These are phyloP conservation scores for Mortierella alpina DNA, from an alignment of 192 early-diverging fungal genomes.

Conservation along the genomic window DNA sequence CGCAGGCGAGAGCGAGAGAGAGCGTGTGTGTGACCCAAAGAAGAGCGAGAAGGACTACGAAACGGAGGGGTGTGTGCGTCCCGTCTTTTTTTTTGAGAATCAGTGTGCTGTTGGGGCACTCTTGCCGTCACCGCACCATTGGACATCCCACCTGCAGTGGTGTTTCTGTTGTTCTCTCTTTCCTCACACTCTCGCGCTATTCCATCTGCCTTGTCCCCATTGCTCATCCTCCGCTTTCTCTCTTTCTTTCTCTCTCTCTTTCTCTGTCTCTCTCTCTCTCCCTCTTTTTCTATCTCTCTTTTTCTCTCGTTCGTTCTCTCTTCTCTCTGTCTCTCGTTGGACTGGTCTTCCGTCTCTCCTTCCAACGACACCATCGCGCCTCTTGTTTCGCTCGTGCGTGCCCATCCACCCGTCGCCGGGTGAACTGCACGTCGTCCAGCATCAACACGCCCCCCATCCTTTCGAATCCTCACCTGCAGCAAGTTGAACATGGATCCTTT, in stretches of 20 bases:
- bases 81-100: too few relatives aligned
- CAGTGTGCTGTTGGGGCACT: too few relatives aligned
- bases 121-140: too few relatives aligned
- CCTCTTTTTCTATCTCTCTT: not conserved
- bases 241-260: not conserved
- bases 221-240: not conserved
- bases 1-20: too few relatives aligned
- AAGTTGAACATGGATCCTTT: slow-evolving; percentile 24
- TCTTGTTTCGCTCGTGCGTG: too few relatives aligned
- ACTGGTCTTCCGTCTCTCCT: not conserved
- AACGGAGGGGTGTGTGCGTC: too few relatives aligned
- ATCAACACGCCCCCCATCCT: not conserved
- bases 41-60: too few relatives aligned
- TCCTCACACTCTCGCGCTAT: not conserved
- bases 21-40: too few relatives aligned
- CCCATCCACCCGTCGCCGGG: too few relatives aligned
- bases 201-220: not conserved
- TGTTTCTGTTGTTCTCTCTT: not conserved
- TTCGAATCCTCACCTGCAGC: not conserved
- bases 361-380: too few relatives aligned
- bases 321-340: not conserved
- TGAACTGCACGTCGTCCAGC: too few relatives aligned
- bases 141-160: not conserved
- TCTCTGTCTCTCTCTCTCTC: not conserved
- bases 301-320: not conserved